Evolutionary conservation across 306 rosid genomes (phyloP).

Genomic region (Ammopiptanthus mongolicus): DNA sequence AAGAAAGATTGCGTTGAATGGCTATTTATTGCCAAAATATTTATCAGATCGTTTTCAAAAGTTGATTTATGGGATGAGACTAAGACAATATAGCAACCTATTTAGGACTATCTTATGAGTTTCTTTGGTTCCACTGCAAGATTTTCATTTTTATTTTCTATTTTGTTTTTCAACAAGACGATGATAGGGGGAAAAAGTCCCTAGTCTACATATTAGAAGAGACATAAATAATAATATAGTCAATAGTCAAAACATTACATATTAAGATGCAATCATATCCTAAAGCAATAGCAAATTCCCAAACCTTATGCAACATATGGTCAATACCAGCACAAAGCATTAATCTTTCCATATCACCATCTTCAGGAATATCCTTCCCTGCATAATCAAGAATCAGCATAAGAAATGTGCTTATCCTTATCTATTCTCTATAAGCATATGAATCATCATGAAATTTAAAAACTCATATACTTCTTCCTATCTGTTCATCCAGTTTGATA

Average conservation of each 20-base stretch:
- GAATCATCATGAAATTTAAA: neutral
- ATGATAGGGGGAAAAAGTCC: neutral
- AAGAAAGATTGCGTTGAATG: neutral
- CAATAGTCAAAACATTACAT: neutral
- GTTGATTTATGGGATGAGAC: no score
- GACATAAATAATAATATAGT: neutral
- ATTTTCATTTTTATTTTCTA: neutral
- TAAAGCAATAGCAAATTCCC: slow-evolving; percentile 13
- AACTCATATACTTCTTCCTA: no score
- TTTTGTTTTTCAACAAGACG: neutral
- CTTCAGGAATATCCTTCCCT: slow-evolving; percentile 78
- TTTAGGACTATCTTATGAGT: no score
- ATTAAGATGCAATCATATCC: neutral
- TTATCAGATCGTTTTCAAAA: no score
- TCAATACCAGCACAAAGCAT: slow-evolving; percentile 72
- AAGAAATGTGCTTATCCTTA: neutral
- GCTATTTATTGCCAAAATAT: neutral
- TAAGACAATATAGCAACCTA: no score
- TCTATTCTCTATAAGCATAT: neutral
- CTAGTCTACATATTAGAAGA: neutral
- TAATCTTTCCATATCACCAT: slow-evolving; percentile 46
- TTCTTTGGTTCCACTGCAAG: no score
- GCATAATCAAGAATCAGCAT: neutral
- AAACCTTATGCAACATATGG: slow-evolving; percentile 63
- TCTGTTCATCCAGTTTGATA: no score